Base-by-base conservation (phyloP, 345 rosid genomes). In the Rhizophora apiculata region DNA sequence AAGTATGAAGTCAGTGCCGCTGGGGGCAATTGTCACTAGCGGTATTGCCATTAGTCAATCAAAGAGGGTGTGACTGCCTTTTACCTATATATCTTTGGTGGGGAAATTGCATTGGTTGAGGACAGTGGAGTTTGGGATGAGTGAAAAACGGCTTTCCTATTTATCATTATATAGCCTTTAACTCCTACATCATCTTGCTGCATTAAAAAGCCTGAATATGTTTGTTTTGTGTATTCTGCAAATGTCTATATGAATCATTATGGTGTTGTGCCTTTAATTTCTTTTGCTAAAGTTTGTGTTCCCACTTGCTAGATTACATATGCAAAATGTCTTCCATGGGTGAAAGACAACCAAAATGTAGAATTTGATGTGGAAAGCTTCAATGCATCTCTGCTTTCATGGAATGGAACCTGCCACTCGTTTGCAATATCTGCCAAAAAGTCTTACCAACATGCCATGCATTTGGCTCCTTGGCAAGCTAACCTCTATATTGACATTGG, bases 391-490 rank as follows among this genome's bases (percentile, higher is more conserved):
- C 74, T 92, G 52, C 69, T 69, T 56, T 80, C 92, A 62, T 95
- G 99, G 99, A 87, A 83, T 74, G 84, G 77, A 80, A 79, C 80
- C 32, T 81, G 96, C 72, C 64, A 15, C 76, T 72, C 78, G 65
- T 88, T 89, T 69, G 89, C 85, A 60, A 70, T 76, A 30, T 87
- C 87, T 79, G 89, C 99, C 52, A 84, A 79, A 88, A 74, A 74
- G 71, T 87, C 89, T 24, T 95, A 90, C 78, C 96, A 92, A 78
- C 78, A 80, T 64, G 93, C 97, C 74, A 68, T 92, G 81, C 90
- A 74, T 75, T 81, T 91, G 89, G 71, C 91, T 71, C 97, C 99
- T 22, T 95, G 97, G 97, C 92, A 84, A 81, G 93, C 99, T 60
- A 90, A 83, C 70, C 68, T 92, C 46, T 95, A 95, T 75, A 73